A percentile compares a stretch with the other conserved stretches of the same genome.
phyloP scores from a whole-genome alignment of 345 rosid species.

The Boechera divaricarpa region DNA sequence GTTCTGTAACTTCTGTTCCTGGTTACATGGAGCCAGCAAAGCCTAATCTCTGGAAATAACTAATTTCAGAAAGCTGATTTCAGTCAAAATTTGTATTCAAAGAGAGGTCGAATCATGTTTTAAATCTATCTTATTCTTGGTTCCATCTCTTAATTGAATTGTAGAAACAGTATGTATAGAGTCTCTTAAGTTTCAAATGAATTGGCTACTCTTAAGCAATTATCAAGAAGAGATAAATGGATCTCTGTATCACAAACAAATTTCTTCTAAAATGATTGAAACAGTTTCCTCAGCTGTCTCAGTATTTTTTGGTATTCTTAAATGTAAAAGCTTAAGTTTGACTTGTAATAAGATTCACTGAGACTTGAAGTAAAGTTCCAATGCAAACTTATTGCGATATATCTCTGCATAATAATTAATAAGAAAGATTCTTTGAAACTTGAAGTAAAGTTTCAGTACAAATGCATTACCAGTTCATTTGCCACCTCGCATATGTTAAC shows the following conservation, averaged over 20 bases:
- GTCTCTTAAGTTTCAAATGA: neutral
- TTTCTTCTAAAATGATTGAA: too few species aligned
- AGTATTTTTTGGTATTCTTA: neutral
- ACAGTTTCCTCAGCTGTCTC: neutral
- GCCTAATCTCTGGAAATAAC: conserved; percentile 24
- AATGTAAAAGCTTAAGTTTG: conserved; percentile 11
- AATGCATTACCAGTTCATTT: conserved; percentile 23
- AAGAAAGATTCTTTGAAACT: conserved; percentile 23
- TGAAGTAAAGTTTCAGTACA: conserved; percentile 35
- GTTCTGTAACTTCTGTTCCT: conserved; percentile 20
- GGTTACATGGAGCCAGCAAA: conserved; percentile 29
- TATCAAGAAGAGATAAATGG: neutral
- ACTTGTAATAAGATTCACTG: conserved; percentile 35
- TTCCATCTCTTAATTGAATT: neutral
- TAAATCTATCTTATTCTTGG: neutral
- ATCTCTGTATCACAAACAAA: neutral
- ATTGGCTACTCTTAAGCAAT: conserved; percentile 1
- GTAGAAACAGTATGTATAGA: neutral
- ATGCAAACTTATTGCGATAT: conserved; percentile 14
- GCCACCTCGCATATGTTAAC: conserved; percentile 32
- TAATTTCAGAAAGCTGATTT: neutral
- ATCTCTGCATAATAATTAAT: neutral
- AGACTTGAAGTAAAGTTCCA: conserved; percentile 32
- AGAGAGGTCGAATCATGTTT: conserved; percentile 15
- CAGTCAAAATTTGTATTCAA: neutral